Percentiles rank a stretch among this genome's conserved stretches.
Evolutionary conservation across 2,329 filamentous ascomycete species (phyloP).

Genomic region (Talaromyces verruculosus): DNA sequence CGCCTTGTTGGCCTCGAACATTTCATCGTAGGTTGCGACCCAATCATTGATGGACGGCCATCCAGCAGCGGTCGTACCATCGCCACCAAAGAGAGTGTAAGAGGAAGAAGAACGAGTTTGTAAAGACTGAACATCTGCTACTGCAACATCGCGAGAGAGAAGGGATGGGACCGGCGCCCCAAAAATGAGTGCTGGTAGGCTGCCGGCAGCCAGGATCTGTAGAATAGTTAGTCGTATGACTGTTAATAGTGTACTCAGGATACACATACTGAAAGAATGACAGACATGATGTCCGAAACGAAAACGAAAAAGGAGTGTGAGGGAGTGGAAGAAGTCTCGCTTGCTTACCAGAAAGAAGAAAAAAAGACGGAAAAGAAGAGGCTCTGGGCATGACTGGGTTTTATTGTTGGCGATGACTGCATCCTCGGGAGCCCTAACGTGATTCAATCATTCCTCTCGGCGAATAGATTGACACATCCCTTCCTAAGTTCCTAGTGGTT

Average conservation of each 20-base stretch:
- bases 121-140: conserved; percentile 15
- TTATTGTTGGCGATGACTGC: not conserved
- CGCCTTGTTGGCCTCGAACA: conserved; percentile 18
- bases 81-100: conserved; percentile 20
- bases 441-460: not conserved
- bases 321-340: conserved; percentile 23
- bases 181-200: conserved; percentile 22
- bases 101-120: conserved; percentile 7
- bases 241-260: not conserved
- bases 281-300: conserved; percentile 20
- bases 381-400: not conserved
- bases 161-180: conserved; percentile 20
- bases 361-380: not conserved
- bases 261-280: conserved; percentile 20
- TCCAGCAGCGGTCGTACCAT: conserved; percentile 24
- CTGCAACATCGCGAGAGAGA: conserved; percentile 19
- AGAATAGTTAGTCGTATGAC: not conserved
- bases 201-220: conserved; percentile 22
- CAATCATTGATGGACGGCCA: conserved; percentile 34
- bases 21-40: conserved; percentile 24
- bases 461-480: not conserved
- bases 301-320: conserved; percentile 15
- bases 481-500: not conserved
- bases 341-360: conserved; percentile 20
- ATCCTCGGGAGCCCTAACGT: not conserved